Percentiles rank a stretch among this genome's conserved stretches.
Evolutionary conservation across 805 yeast genomes (phyloP).

Genomic region (Wickerhamiella lipophila): DNA sequence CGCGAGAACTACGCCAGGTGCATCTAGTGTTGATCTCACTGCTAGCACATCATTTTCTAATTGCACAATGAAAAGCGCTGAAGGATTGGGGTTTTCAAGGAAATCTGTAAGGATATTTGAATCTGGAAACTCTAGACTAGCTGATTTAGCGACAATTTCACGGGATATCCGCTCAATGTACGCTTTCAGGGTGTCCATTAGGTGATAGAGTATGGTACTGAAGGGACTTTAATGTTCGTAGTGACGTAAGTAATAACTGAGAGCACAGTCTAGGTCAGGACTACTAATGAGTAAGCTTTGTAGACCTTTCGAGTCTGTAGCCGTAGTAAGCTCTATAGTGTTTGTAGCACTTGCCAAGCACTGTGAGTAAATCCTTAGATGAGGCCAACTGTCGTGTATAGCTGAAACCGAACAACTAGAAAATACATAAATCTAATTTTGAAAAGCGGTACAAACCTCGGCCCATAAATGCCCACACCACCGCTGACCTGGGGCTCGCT

Average conservation of each 20-base stretch:
- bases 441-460: no score
- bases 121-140: background rate
- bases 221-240: background rate
- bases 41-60: background rate
- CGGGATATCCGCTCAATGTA: slow-evolving; percentile 8
- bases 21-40: background rate
- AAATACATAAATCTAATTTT: no score
- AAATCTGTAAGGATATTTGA: background rate
- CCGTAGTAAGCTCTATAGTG: no score
- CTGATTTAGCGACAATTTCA: background rate
- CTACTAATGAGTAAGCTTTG: background rate
- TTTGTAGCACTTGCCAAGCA: no score
- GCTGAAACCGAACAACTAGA: no score
- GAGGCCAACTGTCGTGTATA: no score
- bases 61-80: slow-evolving; percentile 22
- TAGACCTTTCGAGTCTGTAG: no score
- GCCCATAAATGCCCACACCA: background rate
- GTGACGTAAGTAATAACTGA: background rate
- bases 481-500: background rate
- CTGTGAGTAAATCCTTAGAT: no score
- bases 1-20: slow-evolving; percentile 7
- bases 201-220: background rate
- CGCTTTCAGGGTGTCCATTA: slow-evolving; percentile 3
- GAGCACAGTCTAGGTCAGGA: background rate
- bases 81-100: slow-evolving; percentile 12